These are phyloP conservation scores for Wickerhamiella vanderwaltii DNA, from an alignment of 805 yeast genomes.

Conservation along the genomic window DNA sequence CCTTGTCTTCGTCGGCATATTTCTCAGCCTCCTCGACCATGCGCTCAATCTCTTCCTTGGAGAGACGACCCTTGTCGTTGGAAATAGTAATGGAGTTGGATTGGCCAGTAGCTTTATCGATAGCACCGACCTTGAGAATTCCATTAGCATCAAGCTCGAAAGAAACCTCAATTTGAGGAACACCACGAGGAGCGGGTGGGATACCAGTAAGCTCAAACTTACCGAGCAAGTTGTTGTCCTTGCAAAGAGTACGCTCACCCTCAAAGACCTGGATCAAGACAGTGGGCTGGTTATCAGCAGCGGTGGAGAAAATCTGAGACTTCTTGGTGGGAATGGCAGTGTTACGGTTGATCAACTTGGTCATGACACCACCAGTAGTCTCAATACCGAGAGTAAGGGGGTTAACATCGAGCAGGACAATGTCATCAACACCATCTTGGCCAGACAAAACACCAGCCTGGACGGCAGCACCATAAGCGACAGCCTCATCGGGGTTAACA, in stretches of 20 bases:
- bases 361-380: constrained; percentile 97
- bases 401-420: constrained; percentile 82
- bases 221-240: constrained; percentile 83
- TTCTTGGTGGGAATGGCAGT: constrained; percentile 92
- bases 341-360: constrained; percentile 86
- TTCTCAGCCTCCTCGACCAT: constrained; percentile 97
- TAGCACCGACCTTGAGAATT: constrained; percentile 72
- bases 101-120: constrained; percentile 91
- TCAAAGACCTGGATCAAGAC: constrained; percentile 88
- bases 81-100: constrained; percentile 82
- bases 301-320: constrained; percentile 90
- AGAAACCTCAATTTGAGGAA: constrained; percentile 84
- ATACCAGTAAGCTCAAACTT: constrained; percentile 77
- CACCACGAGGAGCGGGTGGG: constrained; percentile 88
- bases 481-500: constrained; percentile 99
- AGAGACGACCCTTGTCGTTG: constrained; percentile 87
- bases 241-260: constrained; percentile 92
- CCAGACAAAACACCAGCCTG: constrained; percentile 97
- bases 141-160: constrained; percentile 81
- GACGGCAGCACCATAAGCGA: constrained; percentile 98
- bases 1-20: constrained; percentile 82
- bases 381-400: constrained; percentile 93
- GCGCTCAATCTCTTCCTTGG: constrained; percentile 89
- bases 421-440: constrained; percentile 85
- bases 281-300: constrained; percentile 92